Evolutionary conservation across 2,329 filamentous ascomycete species (phyloP).

Genomic region (Pestalotiopsis sp.): DNA sequence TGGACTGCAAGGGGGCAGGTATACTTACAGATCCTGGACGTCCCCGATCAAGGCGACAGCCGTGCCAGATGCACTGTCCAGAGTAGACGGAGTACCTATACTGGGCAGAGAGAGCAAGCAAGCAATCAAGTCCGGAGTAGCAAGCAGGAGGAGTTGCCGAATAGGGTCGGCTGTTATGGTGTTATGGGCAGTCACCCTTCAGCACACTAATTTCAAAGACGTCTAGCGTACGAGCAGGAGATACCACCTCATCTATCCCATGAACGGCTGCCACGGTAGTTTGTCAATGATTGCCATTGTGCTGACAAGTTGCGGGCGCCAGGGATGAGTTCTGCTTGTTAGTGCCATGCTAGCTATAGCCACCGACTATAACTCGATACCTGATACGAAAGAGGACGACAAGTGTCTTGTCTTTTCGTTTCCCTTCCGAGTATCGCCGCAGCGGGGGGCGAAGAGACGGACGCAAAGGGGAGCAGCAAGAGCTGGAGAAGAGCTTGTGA

Average conservation of each 20-base stretch:
- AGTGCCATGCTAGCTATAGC: background rate
- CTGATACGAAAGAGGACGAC: background rate
- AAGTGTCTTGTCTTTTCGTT: background rate
- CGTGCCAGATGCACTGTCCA: slow-evolving; percentile 6
- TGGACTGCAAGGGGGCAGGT: slow-evolving; percentile 11
- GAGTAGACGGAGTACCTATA: background rate
- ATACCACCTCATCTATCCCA: background rate
- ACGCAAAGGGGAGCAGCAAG: background rate
- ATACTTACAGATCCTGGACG: slow-evolving; percentile 4
- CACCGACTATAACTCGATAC: background rate
- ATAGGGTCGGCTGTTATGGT: background rate
- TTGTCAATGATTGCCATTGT: background rate
- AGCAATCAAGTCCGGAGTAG: background rate
- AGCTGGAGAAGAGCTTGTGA: background rate
- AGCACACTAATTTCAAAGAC: background rate
- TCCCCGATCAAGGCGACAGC: background rate
- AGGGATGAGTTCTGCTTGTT: background rate
- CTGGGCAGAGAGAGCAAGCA: background rate
- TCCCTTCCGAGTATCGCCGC: background rate
- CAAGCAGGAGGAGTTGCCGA: background rate
- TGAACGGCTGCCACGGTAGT: background rate
- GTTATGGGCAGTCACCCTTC: background rate
- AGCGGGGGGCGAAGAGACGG: background rate
- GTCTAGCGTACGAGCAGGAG: background rate
- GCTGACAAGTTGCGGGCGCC: background rate